These are phyloP conservation scores for Diaporthe sp. DNA, from an alignment of 2,329 filamentous ascomycete species.

Conservation along the genomic window DNA sequence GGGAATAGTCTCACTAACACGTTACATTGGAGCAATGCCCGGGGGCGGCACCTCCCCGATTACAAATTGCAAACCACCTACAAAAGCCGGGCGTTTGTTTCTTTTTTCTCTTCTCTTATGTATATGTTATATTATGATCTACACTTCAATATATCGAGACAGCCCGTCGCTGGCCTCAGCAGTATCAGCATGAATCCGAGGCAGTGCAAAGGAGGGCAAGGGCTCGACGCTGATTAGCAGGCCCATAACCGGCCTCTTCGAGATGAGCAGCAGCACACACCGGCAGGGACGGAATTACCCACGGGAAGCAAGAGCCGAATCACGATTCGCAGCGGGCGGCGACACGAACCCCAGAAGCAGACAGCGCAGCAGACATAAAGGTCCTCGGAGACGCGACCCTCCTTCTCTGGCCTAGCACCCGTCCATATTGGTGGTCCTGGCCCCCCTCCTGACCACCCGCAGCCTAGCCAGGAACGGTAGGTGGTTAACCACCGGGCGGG, in stretches of 20 bases:
- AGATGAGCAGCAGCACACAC: constrained; percentile 12
- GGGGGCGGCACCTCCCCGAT: constrained; percentile 28
- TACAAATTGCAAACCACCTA: constrained; percentile 20
- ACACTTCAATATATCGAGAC: constrained; percentile 9
- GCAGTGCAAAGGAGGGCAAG: not conserved
- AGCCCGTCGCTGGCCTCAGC: not conserved
- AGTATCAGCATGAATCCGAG: constrained; percentile 2
- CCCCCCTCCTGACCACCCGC: constrained; percentile 25
- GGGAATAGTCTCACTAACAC: constrained; percentile 33
- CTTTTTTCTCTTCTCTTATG: not conserved
- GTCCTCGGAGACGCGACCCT: constrained; percentile 33
- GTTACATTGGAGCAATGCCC: constrained; percentile 24
- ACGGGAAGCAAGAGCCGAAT: constrained; percentile 16
- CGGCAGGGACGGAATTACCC: constrained; percentile 26
- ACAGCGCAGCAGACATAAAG: constrained; percentile 31
- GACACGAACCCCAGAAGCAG: constrained; percentile 16
- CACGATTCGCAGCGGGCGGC: constrained; percentile 22
- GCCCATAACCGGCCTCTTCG: not conserved
- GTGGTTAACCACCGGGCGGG: constrained; percentile 24
- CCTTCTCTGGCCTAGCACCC: constrained; percentile 38
- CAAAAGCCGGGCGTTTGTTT: not conserved
- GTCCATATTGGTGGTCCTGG: constrained; percentile 21
- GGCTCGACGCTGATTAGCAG: not conserved
- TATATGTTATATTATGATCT: constrained; percentile 15
- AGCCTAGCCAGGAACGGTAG: constrained; percentile 37